phyloP scores from a whole-genome alignment of 2,329 filamentous ascomycete species.

The Ceratocystis alfenasii region DNA sequence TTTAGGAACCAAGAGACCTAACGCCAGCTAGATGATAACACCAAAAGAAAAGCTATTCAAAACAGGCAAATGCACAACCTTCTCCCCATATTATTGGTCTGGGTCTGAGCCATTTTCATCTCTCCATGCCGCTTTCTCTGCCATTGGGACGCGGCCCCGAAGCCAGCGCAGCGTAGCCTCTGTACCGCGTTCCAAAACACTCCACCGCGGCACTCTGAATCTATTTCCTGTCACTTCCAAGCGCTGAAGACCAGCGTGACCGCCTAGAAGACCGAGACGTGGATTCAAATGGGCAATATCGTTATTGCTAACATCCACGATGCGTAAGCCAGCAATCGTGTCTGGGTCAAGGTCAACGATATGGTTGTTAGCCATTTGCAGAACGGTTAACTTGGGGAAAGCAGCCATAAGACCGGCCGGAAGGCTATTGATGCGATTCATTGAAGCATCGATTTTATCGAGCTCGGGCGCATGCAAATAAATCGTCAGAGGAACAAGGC shows the following conservation, averaged over 20 bases:
- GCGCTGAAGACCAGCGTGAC: conserved; percentile 45
- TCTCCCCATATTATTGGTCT: conserved; percentile 14
- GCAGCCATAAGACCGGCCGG: conserved; percentile 48
- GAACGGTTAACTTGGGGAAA: conserved; percentile 58
- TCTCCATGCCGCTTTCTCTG: conserved; percentile 47
- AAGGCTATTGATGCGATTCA: conserved; percentile 65
- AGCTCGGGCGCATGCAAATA: conserved; percentile 63
- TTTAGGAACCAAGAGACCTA: neutral
- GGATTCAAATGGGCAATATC: conserved; percentile 73
- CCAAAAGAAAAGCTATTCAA: conserved; percentile 13
- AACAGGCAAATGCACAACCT: neutral
- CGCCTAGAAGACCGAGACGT: conserved; percentile 63
- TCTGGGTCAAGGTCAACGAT: conserved; percentile 62
- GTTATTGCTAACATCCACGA: conserved; percentile 74
- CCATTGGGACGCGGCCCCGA: conserved; percentile 57
- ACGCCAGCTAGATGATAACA: neutral
- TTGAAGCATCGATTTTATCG: conserved; percentile 65
- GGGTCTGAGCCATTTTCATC: conserved; percentile 30
- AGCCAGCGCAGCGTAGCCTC: conserved; percentile 75
- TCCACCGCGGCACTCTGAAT: conserved; percentile 77
- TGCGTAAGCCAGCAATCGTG: conserved; percentile 58
- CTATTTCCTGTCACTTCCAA: conserved; percentile 74
- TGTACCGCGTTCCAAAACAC: conserved; percentile 74
- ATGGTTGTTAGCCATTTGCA: conserved; percentile 70
- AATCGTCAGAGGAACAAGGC: conserved; percentile 52